phyloP scores from a whole-genome alignment of 2,329 filamentous ascomycete species.

The Aureobasidium lini region DNA sequence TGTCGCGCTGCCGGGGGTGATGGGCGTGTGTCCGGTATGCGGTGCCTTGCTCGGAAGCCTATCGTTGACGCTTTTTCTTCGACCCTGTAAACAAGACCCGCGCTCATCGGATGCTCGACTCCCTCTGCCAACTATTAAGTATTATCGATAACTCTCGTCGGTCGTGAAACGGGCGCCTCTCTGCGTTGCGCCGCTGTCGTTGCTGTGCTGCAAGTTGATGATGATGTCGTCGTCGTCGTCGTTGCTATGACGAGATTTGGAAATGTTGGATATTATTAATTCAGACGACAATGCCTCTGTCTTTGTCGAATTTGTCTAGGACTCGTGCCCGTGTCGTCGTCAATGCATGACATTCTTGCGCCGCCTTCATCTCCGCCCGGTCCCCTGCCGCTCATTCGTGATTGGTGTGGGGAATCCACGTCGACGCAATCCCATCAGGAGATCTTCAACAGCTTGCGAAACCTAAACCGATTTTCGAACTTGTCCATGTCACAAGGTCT shows the following conservation, averaged over 20 bases:
- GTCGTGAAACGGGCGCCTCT: background rate
- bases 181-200: background rate
- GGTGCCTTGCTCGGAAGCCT: background rate
- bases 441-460: background rate
- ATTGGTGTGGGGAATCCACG: slow-evolving; percentile 2
- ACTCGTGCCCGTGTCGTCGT: background rate
- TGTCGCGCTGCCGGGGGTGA: background rate
- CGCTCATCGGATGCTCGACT: background rate
- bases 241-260: background rate
- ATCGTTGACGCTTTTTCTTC: background rate
- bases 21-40: background rate
- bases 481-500: background rate
- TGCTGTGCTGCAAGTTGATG: background rate
- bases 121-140: background rate
- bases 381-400: background rate
- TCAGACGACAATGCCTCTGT: too few relatives aligned
- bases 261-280: background rate
- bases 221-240: background rate
- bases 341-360: slow-evolving; percentile 1
- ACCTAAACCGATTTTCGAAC: background rate
- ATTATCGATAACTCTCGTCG: background rate
- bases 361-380: slow-evolving; percentile 7
- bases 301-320: background rate
- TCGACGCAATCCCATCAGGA: background rate
- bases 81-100: background rate